A percentile compares a stretch with the other conserved stretches of the same genome.
Conservation (phyloP, 2,329 filamentous ascomycete species). For the Neobulgaria alba region DNA sequence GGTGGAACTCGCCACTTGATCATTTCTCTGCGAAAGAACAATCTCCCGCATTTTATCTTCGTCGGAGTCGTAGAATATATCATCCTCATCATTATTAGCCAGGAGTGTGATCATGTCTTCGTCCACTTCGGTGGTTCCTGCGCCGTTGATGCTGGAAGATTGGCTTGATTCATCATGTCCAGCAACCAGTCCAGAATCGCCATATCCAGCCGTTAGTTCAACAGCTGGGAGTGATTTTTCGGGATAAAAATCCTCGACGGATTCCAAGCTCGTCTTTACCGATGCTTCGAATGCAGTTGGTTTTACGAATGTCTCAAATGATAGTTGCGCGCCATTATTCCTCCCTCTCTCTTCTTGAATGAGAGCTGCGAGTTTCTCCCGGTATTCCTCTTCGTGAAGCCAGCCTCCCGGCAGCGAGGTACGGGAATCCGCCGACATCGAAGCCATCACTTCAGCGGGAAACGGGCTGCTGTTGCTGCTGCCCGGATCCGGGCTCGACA, state of each 20-base stretch:
- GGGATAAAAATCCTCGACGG: slow-evolving; percentile 80
- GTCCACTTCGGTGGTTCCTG: slow-evolving; percentile 43
- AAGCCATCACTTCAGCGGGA: slow-evolving; percentile 69
- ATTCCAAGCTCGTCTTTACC: slow-evolving; percentile 72
- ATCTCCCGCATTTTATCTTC: slow-evolving; percentile 37
- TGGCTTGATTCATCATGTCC: too few relatives aligned
- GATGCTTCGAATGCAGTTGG: slow-evolving; percentile 42
- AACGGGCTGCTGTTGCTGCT: slow-evolving; percentile 72
- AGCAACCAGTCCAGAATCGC: too few relatives aligned
- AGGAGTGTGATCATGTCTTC: slow-evolving; percentile 46
- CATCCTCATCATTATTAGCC: slow-evolving; percentile 30
- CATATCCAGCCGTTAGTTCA: too few relatives aligned
- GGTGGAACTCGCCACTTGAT: slow-evolving; percentile 13
- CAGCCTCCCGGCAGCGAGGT: slow-evolving; percentile 68
- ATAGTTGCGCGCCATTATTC: slow-evolving; percentile 35
- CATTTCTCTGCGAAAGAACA: slow-evolving; percentile 21
- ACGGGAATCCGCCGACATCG: slow-evolving; percentile 79
- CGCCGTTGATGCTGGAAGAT: slow-evolving; percentile 1
- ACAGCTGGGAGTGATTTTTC: slow-evolving; percentile 48
- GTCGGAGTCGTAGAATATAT: slow-evolving; percentile 45
- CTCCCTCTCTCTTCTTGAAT: slow-evolving; percentile 54
- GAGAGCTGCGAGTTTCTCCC: slow-evolving; percentile 53
- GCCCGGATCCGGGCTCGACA: slow-evolving; percentile 53
- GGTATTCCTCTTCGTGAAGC: slow-evolving; percentile 86
- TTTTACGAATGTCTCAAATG: slow-evolving; percentile 60